Conservation (phyloP, 208 protist genomes). For the Leishmania turanica region DNA sequence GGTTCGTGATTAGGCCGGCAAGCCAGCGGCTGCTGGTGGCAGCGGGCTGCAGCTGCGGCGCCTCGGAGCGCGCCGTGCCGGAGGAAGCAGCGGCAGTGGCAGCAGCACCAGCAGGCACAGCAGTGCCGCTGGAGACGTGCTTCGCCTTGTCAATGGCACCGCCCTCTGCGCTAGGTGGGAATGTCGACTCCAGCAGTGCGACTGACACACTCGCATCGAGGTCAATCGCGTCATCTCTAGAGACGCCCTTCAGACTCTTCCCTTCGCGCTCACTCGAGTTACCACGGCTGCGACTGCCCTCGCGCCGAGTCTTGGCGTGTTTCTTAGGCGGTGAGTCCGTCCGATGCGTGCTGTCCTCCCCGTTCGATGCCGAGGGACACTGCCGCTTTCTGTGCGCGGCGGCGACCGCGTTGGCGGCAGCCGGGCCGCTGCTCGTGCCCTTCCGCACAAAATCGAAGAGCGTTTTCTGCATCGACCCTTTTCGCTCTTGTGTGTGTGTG, state of each 20-base stretch:
- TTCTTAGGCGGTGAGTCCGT: background rate
- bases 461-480: slow-evolving; percentile 23
- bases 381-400: background rate
- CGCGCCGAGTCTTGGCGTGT: background rate
- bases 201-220: background rate
- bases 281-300: background rate
- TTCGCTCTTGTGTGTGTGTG: background rate
- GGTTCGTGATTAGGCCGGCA: slow-evolving; percentile 43
- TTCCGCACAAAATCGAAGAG: slow-evolving; percentile 30
- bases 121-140: background rate
- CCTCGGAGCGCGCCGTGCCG: background rate
- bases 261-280: background rate
- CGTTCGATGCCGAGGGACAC: background rate
- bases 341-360: background rate
- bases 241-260: background rate
- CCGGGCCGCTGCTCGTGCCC: background rate
- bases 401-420: background rate
- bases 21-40: slow-evolving; percentile 36
- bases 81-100: background rate
- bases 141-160: background rate
- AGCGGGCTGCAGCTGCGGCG: background rate
- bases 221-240: slow-evolving; percentile 2
- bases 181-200: background rate
- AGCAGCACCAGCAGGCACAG: background rate
- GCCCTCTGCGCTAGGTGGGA: background rate